Conservation (phyloP, 2,329 filamentous ascomycete species). For the Ophidiomyces ophidiicola region DNA sequence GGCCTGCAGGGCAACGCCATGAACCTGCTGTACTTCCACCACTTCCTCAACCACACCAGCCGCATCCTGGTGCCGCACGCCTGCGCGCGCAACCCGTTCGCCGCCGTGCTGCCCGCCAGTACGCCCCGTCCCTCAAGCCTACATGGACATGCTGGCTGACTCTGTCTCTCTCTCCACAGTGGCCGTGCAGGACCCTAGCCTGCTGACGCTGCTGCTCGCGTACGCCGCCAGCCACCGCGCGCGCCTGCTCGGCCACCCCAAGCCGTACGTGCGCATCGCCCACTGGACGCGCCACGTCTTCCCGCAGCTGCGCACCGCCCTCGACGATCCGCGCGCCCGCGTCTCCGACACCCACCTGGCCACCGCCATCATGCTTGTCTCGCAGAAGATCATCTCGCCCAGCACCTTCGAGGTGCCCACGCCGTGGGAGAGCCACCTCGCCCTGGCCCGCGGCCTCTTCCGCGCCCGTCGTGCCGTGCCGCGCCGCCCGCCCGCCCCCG, state of each 20-base stretch:
- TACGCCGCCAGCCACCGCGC: conserved; percentile 78
- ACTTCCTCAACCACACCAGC: conserved; percentile 70
- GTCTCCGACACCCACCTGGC: conserved; percentile 64
- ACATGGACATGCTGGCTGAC: conserved; percentile 32
- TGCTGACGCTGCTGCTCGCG: conserved; percentile 64
- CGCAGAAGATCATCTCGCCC: conserved; percentile 70
- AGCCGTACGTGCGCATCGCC: conserved; percentile 66
- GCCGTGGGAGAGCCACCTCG: conserved; percentile 68
- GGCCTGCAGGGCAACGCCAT: conserved; percentile 59
- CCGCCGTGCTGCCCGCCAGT: conserved; percentile 51
- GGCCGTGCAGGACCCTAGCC: conserved; percentile 40
- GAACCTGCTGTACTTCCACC: conserved; percentile 64
- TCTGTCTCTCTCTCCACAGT: no score
- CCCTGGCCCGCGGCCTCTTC: conserved; percentile 64
- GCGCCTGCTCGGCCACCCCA: conserved; percentile 57
- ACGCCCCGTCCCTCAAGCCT: conserved; percentile 20
- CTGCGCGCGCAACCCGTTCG: conserved; percentile 49
- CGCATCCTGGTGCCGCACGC: conserved; percentile 52
- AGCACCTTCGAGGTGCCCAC: conserved; percentile 69
- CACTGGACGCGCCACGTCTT: conserved; percentile 61
- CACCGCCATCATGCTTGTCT: conserved; percentile 73
- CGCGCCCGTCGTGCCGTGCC: conserved; percentile 51
- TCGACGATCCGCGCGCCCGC: conserved; percentile 48
- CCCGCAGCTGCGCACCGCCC: conserved; percentile 54
- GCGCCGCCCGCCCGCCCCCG: conserved; percentile 40